These are phyloP conservation scores for Podochytrium sp. DNA, from an alignment of 192 early-diverging fungal species.

Conservation along the genomic window DNA sequence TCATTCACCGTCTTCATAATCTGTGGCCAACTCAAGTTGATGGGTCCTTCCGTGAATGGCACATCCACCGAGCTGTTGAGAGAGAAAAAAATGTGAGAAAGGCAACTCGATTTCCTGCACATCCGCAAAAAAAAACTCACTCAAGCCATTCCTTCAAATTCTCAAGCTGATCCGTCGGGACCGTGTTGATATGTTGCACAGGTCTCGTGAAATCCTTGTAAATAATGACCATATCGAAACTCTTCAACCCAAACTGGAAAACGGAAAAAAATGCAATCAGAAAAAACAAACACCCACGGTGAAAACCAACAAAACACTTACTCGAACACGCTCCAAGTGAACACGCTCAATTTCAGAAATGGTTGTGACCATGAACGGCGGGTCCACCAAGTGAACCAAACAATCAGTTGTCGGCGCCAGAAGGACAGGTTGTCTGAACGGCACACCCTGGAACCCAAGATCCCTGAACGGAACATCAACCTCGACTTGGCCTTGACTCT, in stretches of 20 bases:
- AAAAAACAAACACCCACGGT: background rate
- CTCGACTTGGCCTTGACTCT: constrained; percentile 80
- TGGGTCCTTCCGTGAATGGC: constrained; percentile 88
- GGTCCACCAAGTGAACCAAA: constrained; percentile 93
- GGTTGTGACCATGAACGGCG: constrained; percentile 89
- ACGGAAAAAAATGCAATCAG: background rate
- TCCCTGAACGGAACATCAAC: constrained; percentile 94
- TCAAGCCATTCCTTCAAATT: constrained; percentile 94
- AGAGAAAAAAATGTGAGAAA: background rate
- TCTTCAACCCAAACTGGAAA: constrained; percentile 89
- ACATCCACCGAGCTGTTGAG: constrained; percentile 82
- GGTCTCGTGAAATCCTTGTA: constrained; percentile 91
- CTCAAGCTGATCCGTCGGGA: constrained; percentile 89
- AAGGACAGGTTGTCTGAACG: constrained; percentile 86
- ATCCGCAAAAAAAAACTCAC: constrained; percentile 30
- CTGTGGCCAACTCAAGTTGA: constrained; percentile 91
- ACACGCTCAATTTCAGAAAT: constrained; percentile 92
- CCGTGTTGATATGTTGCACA: constrained; percentile 94
- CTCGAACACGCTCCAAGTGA: constrained; percentile 92
- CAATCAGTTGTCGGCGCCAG: constrained; percentile 96
- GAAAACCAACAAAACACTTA: constrained; percentile 26
- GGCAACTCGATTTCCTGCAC: background rate
- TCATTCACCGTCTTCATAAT: constrained; percentile 99
- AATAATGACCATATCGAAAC: constrained; percentile 98
- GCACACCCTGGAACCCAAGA: constrained; percentile 93